Evolutionary conservation across 495 filamentous ascomycete species (phyloP).

Genomic region (Cetradonia linearis): DNA sequence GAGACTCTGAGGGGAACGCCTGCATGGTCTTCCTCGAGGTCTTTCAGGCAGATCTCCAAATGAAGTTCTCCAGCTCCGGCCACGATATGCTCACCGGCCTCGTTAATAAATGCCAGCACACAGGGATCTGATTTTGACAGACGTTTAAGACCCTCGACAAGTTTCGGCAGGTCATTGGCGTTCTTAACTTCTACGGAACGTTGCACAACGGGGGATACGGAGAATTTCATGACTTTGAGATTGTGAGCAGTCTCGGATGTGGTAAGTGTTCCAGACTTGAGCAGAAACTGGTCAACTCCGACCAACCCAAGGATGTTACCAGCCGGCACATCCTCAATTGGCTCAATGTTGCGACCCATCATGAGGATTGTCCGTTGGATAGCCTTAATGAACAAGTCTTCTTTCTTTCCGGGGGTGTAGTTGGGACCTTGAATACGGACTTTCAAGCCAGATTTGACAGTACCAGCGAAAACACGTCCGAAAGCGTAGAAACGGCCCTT

Average conservation of each 20-base stretch:
- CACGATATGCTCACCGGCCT: slow-evolving; percentile 96
- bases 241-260: slow-evolving; percentile 98
- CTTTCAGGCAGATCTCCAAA: slow-evolving; percentile 99
- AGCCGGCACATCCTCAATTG: slow-evolving; percentile 97
- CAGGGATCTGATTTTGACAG: slow-evolving; percentile 99
- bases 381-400: slow-evolving; percentile 98
- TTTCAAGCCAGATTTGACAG: slow-evolving; percentile 93
- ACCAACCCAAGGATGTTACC: slow-evolving; percentile 99
- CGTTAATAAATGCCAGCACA: slow-evolving; percentile 77
- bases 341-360: slow-evolving; percentile 99
- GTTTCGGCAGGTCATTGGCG: slow-evolving; percentile 97
- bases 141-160: slow-evolving; percentile 99
- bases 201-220: slow-evolving; percentile 96
- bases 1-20: slow-evolving; percentile 94
- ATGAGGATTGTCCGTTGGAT: slow-evolving; percentile 99
- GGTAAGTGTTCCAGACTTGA: slow-evolving; percentile 99
- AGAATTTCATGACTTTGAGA: slow-evolving; percentile 99
- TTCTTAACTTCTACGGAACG: slow-evolving; percentile 99
- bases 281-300: slow-evolving; percentile 99
- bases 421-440: slow-evolving; percentile 99
- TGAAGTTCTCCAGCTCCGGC: slow-evolving; percentile 98
- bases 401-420: slow-evolving; percentile 96
- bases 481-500: slow-evolving; percentile 99
- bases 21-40: slow-evolving; percentile 99
- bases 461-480: slow-evolving; percentile 99